Evolutionary conservation across 768 basidiomycete genomes (phyloP).

Genomic region (Lenzites betulinus): DNA sequence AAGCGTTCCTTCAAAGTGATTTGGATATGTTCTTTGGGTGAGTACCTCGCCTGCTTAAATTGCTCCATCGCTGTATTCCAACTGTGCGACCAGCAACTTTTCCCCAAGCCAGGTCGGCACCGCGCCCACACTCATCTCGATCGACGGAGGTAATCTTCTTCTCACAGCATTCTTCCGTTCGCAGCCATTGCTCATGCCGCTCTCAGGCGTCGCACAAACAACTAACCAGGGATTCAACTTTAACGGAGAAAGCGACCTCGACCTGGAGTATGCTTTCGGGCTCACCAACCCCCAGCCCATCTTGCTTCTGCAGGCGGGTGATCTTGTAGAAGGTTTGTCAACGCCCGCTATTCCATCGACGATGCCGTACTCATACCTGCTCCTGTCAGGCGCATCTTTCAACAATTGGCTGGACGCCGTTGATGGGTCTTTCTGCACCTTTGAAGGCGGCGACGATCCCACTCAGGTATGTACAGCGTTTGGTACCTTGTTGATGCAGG

Average conservation of each 20-base stretch:
- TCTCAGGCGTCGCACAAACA: conserved; percentile 44
- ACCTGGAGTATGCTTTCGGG: conserved; percentile 69
- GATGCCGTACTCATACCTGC: neutral
- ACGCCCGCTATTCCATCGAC: neutral
- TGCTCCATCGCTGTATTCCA: neutral
- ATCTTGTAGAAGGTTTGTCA: conserved; percentile 23
- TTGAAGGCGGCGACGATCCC: conserved; percentile 47
- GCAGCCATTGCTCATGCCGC: neutral
- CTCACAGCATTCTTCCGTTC: neutral
- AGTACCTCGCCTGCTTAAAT: neutral
- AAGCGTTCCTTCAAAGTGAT: conserved; percentile 45
- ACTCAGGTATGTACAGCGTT: conserved; percentile 9
- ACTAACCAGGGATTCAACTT: conserved; percentile 45
- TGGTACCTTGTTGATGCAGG: neutral
- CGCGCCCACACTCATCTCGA: conserved; percentile 38
- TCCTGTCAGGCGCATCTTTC: conserved; percentile 42
- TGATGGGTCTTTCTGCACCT: conserved; percentile 46
- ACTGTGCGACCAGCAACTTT: conserved; percentile 33
- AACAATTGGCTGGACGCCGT: conserved; percentile 50
- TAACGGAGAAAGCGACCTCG: conserved; percentile 71
- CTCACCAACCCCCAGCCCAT: conserved; percentile 32
- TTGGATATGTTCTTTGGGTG: conserved; percentile 42
- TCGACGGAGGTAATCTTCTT: conserved; percentile 38
- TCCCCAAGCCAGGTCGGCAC: conserved; percentile 41
- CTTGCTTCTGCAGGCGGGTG: conserved; percentile 26